Evolutionary conservation across 1,139 yeast species (phyloP), one percentile per base, ranked within the genome.

Genomic region (Kurtzmaniella quercitrusa): DNA sequence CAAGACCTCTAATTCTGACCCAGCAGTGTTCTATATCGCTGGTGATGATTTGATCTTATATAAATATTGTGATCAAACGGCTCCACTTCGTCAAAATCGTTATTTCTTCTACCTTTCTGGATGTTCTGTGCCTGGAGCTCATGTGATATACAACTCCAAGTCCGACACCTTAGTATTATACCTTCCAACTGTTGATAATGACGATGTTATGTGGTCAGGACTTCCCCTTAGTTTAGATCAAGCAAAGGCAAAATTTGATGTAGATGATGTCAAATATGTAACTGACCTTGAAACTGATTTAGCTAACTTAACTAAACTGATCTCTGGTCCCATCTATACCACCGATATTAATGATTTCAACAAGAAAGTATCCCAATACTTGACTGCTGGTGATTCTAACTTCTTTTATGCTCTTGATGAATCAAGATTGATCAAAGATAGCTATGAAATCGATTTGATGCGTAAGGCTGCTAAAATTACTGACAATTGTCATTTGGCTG

Each of bases 201-300:
- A 93, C 40, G 96, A 88, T 59, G 87, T 93, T 41, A 86, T 93
- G 91, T 93, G 98, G 98, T 83, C 94, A 46, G 98, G 98, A 0
- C 60, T 85, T 64, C 98, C 98, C 1, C 51, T 88, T 43, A 68
- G 79, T 36, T 55, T 73, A n/a, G 81, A 83, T 43, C 81, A 84
- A 18, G 96, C 97, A 0, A 47, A 63, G 41, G 59, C 66, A 16
- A 73, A 70, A 49, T 93, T 67, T 55, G 96, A 91, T 53, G 91
- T 88, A 31, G 98, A 93, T 61, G 83, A 79, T 37, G 95, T 91
- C 45, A 66, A 78, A 50, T 86, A 84, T 56, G 77, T 73, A 10
- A 59, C 65, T 14, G 81, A 79, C 7, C 58, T 83, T 46, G 65
- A 60, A 18, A 47, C 49, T 2, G 68, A 66, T 33, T 54, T 75